phyloP scores from a whole-genome alignment of 2,329 filamentous ascomycete genomes.

The Botrytis galanthina region DNA sequence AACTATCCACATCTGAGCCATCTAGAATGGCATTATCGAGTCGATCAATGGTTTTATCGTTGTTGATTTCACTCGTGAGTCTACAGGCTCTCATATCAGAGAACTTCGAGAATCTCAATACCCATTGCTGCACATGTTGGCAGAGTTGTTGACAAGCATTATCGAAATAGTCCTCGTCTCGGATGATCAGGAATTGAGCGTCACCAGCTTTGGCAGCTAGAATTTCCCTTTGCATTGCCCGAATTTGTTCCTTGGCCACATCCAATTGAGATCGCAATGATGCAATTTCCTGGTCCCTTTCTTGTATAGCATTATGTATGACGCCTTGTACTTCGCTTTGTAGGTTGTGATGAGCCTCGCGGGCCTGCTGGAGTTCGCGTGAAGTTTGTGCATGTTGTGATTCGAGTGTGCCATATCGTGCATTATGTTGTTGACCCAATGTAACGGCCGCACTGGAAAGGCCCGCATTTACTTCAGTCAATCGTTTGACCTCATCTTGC shows the following conservation, averaged over 20 bases:
- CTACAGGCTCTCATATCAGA: conserved; percentile 89
- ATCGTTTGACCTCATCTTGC: conserved; percentile 74
- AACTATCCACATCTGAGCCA: conserved; percentile 85
- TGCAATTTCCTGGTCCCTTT: conserved; percentile 81
- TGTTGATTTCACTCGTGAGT: conserved; percentile 76
- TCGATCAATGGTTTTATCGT: conserved; percentile 90
- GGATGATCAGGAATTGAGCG: conserved; percentile 70
- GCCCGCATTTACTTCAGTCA: conserved; percentile 79
- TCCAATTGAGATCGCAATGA: conserved; percentile 74
- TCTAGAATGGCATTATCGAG: conserved; percentile 94
- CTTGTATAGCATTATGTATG: conserved; percentile 63
- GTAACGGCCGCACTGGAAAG: conserved; percentile 75
- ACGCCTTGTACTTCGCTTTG: conserved; percentile 62
- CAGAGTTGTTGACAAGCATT: conserved; percentile 91
- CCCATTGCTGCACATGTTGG: conserved; percentile 96
- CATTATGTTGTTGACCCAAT: conserved; percentile 71
- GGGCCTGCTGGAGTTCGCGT: conserved; percentile 67
- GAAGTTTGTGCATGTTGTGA: conserved; percentile 63
- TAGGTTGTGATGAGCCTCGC: conserved; percentile 60
- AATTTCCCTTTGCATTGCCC: conserved; percentile 57
- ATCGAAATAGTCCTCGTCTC: conserved; percentile 94
- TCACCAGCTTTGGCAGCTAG: conserved; percentile 59
- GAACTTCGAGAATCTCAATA: conserved; percentile 95
- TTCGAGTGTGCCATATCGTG: conserved; percentile 67
- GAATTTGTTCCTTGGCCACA: conserved; percentile 62